Evolutionary conservation across 202 grass and related monocot species (phyloP), one percentile per base, ranked within the genome.

Genomic region (Musa balbisiana): DNA sequence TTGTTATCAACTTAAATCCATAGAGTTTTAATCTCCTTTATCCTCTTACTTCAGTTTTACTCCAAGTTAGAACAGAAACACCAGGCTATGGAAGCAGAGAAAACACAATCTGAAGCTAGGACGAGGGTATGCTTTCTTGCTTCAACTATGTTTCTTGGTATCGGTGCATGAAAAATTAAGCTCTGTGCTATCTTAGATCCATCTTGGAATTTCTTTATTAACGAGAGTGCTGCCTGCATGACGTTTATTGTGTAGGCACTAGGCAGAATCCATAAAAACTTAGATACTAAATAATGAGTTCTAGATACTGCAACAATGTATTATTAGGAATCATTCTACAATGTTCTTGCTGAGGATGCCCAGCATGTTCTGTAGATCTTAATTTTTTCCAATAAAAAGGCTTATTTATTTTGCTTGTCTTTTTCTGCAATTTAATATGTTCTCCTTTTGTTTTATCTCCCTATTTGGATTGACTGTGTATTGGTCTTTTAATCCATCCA

Each of bases 1-100:
- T 72, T 10, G 15, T 49, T 70, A 43, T 71, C 66, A 50, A 14
- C 16, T 16, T 51, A 51, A 70, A 70, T 69, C 17, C 72, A 74
- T 8, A 76, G 22, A 51, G 52, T 19, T 12, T 80, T 64, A 43
- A 77, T 52, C 21, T 77, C 56, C 4, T 27, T 62, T 67, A n/a
- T 58, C 11, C 26, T 75, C 53, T 62, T 80, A 27, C 83, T 70
- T 70, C 82, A 98, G 95, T 98, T 83, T 68, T 98, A 98, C 81
- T 87, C 91, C 62, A 94, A 90, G 87, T 82, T 94, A 84, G 95
- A 90, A 82, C 87, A 94, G 85, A 98, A 98, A 71, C 86, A 90
- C 26, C 86, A 89, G 73, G 91, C 84, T 78, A 81, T 98, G 80
- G 91, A 94, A 83, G 88, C 71, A 81, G 88, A 98, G 77, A 98